Evolutionary conservation across 768 basidiomycete genomes (phyloP), one percentile per base, ranked within the genome.

Genomic region (Phaffia tasmanica): DNA sequence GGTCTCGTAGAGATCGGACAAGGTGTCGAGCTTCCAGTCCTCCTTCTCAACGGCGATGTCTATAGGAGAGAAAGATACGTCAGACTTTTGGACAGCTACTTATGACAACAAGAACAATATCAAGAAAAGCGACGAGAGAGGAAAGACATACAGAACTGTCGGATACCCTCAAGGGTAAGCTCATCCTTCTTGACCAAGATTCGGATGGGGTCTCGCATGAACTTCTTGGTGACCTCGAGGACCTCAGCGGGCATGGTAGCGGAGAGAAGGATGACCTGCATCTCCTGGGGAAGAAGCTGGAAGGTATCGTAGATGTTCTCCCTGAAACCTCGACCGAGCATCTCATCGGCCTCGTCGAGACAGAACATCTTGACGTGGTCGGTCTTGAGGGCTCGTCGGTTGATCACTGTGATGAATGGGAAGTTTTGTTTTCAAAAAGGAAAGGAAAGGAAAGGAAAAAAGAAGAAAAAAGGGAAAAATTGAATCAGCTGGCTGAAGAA

Each of bases 141-240:
- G 19, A 57, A 18, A n/a, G 19, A 54, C 64, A 53, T 56, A 54
- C 74, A 76, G 77, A 77, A 76, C 70, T 77, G 77, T 66, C 74
- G 73, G 73, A 77, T 76, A 70, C 78, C 79, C 70, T 99, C 94
- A 65, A 97, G 81, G 61, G 94, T 95, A 82, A 97, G 83, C 79
- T 99, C 94, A 74, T 97, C 93, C 86, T 92, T 90, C 81, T 97
- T 95, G 77, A 98, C 93, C 72, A 97, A 86, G 72, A 99, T 95
- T 56, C 91, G 88, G 75, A 98, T 91, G 46, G 94, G 94, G 77
- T 97, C 92, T 58, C 72, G 74, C 93, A 98, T 97, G 81, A 98
- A 97, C 79, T 98, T 97, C 48, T 90, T 95, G 23, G 94, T 97
- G 88, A 97, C 95, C 80, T 98, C 94, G 76, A 98, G 78, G 51